Percentiles rank a stretch among this genome's conserved stretches.
Evolutionary conservation across 805 yeast species (phyloP).

Genomic region (Saccharomyces jurei): DNA sequence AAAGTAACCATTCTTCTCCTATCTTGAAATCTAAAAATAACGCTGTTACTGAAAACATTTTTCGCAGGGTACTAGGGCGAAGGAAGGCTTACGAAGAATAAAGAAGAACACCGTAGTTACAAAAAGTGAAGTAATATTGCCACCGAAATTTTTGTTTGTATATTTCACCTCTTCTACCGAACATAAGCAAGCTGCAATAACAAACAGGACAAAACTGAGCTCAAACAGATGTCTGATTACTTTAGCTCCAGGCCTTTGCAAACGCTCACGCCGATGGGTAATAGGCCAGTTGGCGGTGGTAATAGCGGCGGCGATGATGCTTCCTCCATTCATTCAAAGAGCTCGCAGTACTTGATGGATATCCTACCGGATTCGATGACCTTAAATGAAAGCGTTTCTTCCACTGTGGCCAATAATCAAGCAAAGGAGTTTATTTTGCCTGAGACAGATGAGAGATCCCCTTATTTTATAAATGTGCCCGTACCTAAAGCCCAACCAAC

Average conservation of each 20-base stretch:
- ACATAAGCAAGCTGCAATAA: background rate
- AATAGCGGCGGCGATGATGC: conserved; percentile 7
- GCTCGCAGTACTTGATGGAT: conserved; percentile 21
- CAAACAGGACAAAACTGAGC: background rate
- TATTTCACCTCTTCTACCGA: background rate
- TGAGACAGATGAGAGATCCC: conserved; percentile 25
- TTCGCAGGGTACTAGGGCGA: background rate
- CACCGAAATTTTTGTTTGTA: background rate
- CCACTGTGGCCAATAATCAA: background rate
- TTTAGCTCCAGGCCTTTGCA: conserved; percentile 12
- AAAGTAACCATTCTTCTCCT: background rate
- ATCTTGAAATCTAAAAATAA: background rate
- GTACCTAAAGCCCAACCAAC: conserved; percentile 22
- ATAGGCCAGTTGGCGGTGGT: background rate
- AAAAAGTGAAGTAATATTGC: background rate
- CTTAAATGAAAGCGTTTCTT: conserved; percentile 4
- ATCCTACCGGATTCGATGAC: conserved; percentile 12
- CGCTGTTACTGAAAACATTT: background rate
- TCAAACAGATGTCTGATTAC: conserved; percentile 18
- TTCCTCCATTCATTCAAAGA: conserved; percentile 15
- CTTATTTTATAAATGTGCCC: conserved; percentile 29
- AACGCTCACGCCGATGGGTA: background rate
- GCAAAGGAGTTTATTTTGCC: conserved; percentile 19
- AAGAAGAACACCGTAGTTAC: background rate
- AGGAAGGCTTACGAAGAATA: background rate